phyloP scores from a whole-genome alignment of 768 basidiomycete genomes.

The Rhodocollybia butyracea region DNA sequence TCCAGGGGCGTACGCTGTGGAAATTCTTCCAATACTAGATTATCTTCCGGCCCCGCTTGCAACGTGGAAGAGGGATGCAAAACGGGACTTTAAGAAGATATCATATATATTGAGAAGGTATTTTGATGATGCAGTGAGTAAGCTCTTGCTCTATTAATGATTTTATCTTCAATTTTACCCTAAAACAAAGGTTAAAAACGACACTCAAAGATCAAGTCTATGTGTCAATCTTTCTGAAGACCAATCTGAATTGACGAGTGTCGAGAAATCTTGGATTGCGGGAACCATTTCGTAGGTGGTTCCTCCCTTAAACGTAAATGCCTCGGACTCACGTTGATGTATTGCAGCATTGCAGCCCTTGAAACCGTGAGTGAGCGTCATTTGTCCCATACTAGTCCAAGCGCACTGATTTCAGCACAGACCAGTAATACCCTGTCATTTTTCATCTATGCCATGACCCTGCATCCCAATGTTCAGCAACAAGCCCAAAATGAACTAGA shows the following conservation, averaged over 20 bases:
- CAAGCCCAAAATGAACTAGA: conserved; percentile 24
- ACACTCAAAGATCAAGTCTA: not conserved
- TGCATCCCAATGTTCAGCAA: conserved; percentile 19
- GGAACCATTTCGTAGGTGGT: not conserved
- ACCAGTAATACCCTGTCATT: conserved; percentile 9
- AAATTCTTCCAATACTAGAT: conserved; percentile 7
- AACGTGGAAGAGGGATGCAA: conserved; percentile 7
- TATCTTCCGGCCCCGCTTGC: conserved; percentile 1
- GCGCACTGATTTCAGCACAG: not conserved
- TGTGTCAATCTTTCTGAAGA: conserved; percentile 6
- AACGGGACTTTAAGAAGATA: not conserved
- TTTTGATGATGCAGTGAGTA: conserved; percentile 8
- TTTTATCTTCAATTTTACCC: not conserved
- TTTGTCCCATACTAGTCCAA: not conserved
- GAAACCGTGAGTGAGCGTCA: not conserved
- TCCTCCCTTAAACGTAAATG: not conserved
- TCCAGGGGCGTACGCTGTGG: conserved; percentile 1
- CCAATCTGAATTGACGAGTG: conserved; percentile 8
- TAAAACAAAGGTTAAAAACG: not conserved
- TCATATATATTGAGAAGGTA: not conserved
- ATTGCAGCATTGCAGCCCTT: not conserved
- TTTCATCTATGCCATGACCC: conserved; percentile 19
- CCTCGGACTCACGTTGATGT: not conserved
- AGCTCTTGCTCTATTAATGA: conserved; percentile 17
- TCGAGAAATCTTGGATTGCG: not conserved